Base-by-base conservation (phyloP, 371 early-diverging fungal species). In the Racocetra persica region DNA sequence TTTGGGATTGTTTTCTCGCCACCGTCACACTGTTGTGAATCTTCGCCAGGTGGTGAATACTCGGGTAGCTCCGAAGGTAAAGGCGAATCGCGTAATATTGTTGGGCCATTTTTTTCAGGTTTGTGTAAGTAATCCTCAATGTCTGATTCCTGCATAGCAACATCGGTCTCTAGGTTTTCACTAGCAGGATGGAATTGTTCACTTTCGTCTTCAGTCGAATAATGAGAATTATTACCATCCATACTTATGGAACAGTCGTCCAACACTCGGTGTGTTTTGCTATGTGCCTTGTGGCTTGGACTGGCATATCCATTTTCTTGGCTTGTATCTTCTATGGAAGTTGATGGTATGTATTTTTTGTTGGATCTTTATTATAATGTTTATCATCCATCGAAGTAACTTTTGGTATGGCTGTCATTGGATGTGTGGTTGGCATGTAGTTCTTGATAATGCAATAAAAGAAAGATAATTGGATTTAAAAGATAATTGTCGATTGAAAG, bases 381-480 rank as follows among this genome's bases (percentile, higher is more conserved):
- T 79, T 79, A 24, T 79, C 79, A 16, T 49, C 24, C n/a, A 65
- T 45, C 11, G 79, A 51, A 66, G 55, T 51, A 76, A 45, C 57
- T 60, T 28, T 57, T 18, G 70, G 45, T 24, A 62, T 59, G 38
- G 76, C 62, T 24, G 76, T 45, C 20, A 62, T 59, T 22, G 59
- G 76, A 24, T 62, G 76, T 60, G 76, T 76, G 18, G 76, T 57
- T 76, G 76, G 76, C 76, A 76, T 76, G 28, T 76, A 62, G n/a
- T 45, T 26, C 41, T 41, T 70, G 49, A 49, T 49, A 49, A 49
- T 49, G 49, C 49, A 49, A 49, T 11, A 49, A 49, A 41, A 49
- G 49, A 49, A 49, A 49, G 49, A 49, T 49, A 49, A 49, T n/a
- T 49, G 49, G 14, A 13, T 49, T 49, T 49, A 49, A 2, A 45